These are phyloP conservation scores for Solanum neorickii DNA, from an alignment of 257 asterid genomes.

Conservation along the genomic window DNA sequence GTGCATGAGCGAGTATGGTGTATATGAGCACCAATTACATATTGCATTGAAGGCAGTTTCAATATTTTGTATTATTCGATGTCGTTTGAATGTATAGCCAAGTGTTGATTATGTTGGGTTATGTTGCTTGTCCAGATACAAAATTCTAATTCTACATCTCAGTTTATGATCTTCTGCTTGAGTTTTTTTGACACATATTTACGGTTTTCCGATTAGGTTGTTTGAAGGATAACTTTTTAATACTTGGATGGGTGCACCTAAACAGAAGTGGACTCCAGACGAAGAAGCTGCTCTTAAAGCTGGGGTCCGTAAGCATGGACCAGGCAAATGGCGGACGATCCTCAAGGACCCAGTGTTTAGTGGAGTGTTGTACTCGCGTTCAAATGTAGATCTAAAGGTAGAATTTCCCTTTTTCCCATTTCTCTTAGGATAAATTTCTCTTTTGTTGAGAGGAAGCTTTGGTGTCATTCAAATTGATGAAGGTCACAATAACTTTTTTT, in stretches of 20 bases:
- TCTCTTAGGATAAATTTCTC: background rate
- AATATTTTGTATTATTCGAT: background rate
- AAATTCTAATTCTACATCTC: background rate
- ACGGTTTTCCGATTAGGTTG: background rate
- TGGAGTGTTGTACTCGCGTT: slow-evolving; percentile 63
- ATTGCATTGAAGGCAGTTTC: background rate
- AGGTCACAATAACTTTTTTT: background rate
- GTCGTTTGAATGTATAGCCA: background rate
- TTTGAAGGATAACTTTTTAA: background rate
- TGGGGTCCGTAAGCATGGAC: slow-evolving; percentile 86
- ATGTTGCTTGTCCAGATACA: background rate
- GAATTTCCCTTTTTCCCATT: background rate
- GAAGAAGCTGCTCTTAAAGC: slow-evolving; percentile 98
- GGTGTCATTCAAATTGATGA: background rate
- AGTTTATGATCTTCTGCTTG: background rate
- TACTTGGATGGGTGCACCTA: slow-evolving; percentile 83
- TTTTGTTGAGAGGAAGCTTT: background rate
- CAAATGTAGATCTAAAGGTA: slow-evolving; percentile 97
- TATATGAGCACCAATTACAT: background rate
- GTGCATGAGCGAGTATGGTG: background rate
- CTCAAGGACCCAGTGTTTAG: slow-evolving; percentile 90
- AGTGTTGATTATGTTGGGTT: background rate
- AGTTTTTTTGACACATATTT: background rate
- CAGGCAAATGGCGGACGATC: slow-evolving; percentile 95
- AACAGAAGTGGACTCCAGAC: slow-evolving; percentile 96